Conservation (phyloP, 2,329 filamentous ascomycete species). For the Ophiocordyceps camponoti-floridani region DNA sequence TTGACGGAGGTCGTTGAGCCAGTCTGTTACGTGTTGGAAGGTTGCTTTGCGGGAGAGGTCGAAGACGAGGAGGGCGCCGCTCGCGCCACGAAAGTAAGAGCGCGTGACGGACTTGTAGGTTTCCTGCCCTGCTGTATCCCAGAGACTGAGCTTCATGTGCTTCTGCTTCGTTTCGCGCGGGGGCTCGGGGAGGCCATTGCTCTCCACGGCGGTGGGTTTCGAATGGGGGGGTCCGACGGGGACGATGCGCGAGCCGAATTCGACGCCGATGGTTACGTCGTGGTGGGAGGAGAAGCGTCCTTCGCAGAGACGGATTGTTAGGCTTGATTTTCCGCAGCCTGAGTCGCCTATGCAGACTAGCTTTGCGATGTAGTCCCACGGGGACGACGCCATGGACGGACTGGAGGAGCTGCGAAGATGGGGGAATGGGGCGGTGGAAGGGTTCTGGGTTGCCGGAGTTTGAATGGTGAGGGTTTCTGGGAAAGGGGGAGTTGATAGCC, state of each 20-base stretch:
- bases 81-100: slow-evolving; percentile 75
- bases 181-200: slow-evolving; percentile 34
- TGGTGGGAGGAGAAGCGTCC: slow-evolving; percentile 87
- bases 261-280: slow-evolving; percentile 93
- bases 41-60: slow-evolving; percentile 78
- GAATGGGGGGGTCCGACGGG: slow-evolving; percentile 69
- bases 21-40: slow-evolving; percentile 76
- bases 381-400: slow-evolving; percentile 38
- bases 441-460: too few species aligned
- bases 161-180: slow-evolving; percentile 33
- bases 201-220: slow-evolving; percentile 14
- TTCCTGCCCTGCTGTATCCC: slow-evolving; percentile 94
- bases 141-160: slow-evolving; percentile 86
- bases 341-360: slow-evolving; percentile 95
- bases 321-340: slow-evolving; percentile 84
- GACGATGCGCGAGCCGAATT: slow-evolving; percentile 86
- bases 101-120: slow-evolving; percentile 94
- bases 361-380: slow-evolving; percentile 98
- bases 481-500: too few species aligned
- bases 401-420: background rate
- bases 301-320: slow-evolving; percentile 91
- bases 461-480: background rate
- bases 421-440: background rate
- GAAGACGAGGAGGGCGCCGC: slow-evolving; percentile 67
- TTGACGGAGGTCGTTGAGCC: slow-evolving; percentile 83